phyloP scores from a whole-genome alignment of 495 filamentous ascomycete species.

The Aspergillus homomorphus region DNA sequence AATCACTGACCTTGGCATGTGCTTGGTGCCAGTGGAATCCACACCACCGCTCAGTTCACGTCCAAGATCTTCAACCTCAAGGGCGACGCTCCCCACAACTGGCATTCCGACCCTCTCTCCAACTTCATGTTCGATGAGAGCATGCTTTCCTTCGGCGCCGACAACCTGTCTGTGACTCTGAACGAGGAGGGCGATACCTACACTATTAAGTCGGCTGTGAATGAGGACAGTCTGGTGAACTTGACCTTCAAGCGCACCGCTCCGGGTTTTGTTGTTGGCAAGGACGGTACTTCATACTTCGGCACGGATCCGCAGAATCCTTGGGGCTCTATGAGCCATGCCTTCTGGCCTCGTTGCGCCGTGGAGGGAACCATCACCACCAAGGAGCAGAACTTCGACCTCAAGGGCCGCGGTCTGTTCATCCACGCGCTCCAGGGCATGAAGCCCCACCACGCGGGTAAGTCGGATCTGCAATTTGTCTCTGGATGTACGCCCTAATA shows the following conservation, averaged over 20 bases:
- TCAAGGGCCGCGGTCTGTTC: constrained; percentile 75
- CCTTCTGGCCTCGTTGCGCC: constrained; percentile 85
- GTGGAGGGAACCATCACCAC: constrained; percentile 83
- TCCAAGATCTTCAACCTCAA: constrained; percentile 82
- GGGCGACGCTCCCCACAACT: constrained; percentile 63
- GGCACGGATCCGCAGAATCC: constrained; percentile 81
- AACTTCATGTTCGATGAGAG: constrained; percentile 82
- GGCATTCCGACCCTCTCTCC: constrained; percentile 71
- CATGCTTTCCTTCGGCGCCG: constrained; percentile 77
- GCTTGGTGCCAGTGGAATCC: constrained; percentile 63
- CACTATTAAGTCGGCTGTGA: constrained; percentile 79
- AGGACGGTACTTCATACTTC: constrained; percentile 78
- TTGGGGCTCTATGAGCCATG: constrained; percentile 89
- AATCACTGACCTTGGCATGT: constrained; percentile 2
- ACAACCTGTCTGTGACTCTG: constrained; percentile 75
- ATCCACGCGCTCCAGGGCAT: constrained; percentile 88
- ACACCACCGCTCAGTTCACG: constrained; percentile 87
- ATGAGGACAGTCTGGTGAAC: constrained; percentile 74
- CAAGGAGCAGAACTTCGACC: constrained; percentile 75
- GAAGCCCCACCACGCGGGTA: constrained; percentile 96
- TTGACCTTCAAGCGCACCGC: constrained; percentile 70
- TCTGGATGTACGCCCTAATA: constrained; percentile 13
- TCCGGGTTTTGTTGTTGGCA: constrained; percentile 83
- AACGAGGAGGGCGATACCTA: constrained; percentile 80
- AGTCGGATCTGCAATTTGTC: constrained; percentile 12